Evolutionary conservation across 2,329 filamentous ascomycete species (phyloP).

Genomic region (Malbranchea zuffiana): DNA sequence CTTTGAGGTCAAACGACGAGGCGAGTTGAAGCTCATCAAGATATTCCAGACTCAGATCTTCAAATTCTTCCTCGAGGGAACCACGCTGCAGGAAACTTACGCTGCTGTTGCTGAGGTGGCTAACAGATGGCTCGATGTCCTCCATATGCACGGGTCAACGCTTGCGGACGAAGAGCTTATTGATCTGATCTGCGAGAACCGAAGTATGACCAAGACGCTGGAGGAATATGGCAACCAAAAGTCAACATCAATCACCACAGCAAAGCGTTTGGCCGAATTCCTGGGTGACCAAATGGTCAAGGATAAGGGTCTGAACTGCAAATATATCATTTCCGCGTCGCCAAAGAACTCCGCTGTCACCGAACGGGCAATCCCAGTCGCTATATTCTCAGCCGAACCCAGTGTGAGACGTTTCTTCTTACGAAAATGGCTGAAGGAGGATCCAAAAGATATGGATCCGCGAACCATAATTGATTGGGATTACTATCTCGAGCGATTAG

Average conservation of each 20-base stretch:
- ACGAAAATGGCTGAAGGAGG: slow-evolving; percentile 90
- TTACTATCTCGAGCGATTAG: slow-evolving; percentile 91
- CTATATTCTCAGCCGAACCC: slow-evolving; percentile 92
- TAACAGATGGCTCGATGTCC: slow-evolving; percentile 91
- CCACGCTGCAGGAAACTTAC: slow-evolving; percentile 80
- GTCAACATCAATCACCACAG: slow-evolving; percentile 98
- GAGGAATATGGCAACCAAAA: slow-evolving; percentile 95
- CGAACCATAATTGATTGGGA: slow-evolving; percentile 87
- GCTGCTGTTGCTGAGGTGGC: slow-evolving; percentile 84
- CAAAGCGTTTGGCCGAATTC: slow-evolving; percentile 88
- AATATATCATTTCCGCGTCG: slow-evolving; percentile 90
- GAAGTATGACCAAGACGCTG: slow-evolving; percentile 92
- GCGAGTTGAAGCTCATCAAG: slow-evolving; percentile 97
- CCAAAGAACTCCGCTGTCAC: slow-evolving; percentile 87
- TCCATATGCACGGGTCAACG: slow-evolving; percentile 77
- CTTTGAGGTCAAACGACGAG: slow-evolving; percentile 93
- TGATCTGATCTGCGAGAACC: slow-evolving; percentile 98
- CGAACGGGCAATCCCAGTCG: slow-evolving; percentile 84
- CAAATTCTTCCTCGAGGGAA: slow-evolving; percentile 94
- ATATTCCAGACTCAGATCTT: slow-evolving; percentile 99
- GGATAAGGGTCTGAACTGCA: slow-evolving; percentile 97
- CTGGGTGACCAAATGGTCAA: slow-evolving; percentile 98
- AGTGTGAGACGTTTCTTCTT: slow-evolving; percentile 79
- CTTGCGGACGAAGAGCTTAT: slow-evolving; percentile 94
- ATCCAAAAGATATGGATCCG: slow-evolving; percentile 82